Evolutionary conservation across 345 rosid genomes (phyloP).

Genomic region (Heritiera fomes): DNA sequence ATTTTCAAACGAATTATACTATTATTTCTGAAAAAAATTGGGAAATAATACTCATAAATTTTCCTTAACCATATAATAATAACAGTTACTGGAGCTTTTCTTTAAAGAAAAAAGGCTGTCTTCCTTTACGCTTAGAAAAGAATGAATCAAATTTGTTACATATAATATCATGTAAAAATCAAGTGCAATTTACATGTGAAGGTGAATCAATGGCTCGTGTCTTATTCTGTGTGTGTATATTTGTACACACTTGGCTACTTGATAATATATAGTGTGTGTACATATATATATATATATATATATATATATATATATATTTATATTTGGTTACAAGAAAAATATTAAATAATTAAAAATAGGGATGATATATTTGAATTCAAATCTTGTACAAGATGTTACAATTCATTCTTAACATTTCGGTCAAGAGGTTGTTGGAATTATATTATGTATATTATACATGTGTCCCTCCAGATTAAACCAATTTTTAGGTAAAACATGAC

Average conservation of each 20-base stretch:
- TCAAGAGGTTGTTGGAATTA: too few species aligned
- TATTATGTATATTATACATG: too few species aligned
- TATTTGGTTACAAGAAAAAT: too few species aligned
- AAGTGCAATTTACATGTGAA: neutral
- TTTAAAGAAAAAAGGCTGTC: neutral
- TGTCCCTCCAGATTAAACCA: neutral
- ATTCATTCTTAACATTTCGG: too few species aligned
- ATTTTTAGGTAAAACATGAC: neutral
- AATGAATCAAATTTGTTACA: conserved; percentile 17
- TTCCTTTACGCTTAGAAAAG: neutral
- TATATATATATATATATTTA: too few species aligned
- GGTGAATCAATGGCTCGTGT: neutral
- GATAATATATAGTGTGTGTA: too few species aligned
- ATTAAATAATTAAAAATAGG: too few species aligned
- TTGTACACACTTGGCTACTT: too few species aligned
- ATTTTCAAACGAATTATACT: neutral
- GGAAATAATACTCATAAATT: neutral
- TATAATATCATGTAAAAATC: neutral
- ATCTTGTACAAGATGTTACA: too few species aligned
- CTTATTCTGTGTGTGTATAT: neutral
- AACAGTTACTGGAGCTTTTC: neutral
- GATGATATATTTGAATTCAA: too few species aligned
- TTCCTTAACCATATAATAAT: neutral
- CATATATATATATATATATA: too few species aligned
- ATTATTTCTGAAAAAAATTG: neutral